Percentiles rank a stretch among this genome's conserved stretches.
Evolutionary conservation across 768 basidiomycete species (phyloP).

Genomic region (Suillus paluster): DNA sequence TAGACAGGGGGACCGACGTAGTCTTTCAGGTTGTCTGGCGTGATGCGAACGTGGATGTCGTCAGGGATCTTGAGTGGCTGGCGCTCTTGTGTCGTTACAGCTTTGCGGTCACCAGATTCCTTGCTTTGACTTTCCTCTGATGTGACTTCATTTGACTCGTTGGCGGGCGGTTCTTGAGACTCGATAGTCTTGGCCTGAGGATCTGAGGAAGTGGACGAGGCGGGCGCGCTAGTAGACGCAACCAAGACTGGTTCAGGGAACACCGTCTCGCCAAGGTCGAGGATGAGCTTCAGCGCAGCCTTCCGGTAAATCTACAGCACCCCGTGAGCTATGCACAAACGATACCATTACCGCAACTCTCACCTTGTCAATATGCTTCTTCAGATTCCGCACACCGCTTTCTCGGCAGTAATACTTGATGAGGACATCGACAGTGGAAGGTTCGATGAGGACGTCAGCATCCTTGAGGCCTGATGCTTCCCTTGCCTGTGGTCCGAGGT

Average conservation of each 20-base stretch:
- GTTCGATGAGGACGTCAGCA: slow-evolving; percentile 81
- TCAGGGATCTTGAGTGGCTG: slow-evolving; percentile 83
- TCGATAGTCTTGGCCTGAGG: slow-evolving; percentile 47
- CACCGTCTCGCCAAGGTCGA: slow-evolving; percentile 85
- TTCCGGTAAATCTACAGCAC: slow-evolving; percentile 87
- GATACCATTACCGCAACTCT: background rate
- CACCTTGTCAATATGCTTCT: slow-evolving; percentile 99
- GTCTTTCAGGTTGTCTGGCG: slow-evolving; percentile 87
- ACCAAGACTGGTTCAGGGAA: slow-evolving; percentile 68
- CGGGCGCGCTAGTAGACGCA: slow-evolving; percentile 19
- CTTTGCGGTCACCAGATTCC: slow-evolving; percentile 43
- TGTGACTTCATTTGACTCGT: slow-evolving; percentile 36
- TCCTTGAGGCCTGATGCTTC: slow-evolving; percentile 86
- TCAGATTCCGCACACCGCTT: slow-evolving; percentile 94
- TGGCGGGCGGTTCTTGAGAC: slow-evolving; percentile 51
- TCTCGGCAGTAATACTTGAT: slow-evolving; percentile 98
- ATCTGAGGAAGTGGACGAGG: slow-evolving; percentile 13
- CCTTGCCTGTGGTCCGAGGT: slow-evolving; percentile 92
- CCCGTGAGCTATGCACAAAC: background rate
- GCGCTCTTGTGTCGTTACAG: slow-evolving; percentile 77
- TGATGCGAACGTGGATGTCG: slow-evolving; percentile 79
- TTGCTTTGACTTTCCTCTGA: slow-evolving; percentile 20
- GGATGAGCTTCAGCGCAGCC: slow-evolving; percentile 88
- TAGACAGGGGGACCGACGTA: slow-evolving; percentile 97
- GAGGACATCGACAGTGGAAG: slow-evolving; percentile 78